Conservation (phyloP, 441 rosid species). For the Adansonia rubrostipa region DNA sequence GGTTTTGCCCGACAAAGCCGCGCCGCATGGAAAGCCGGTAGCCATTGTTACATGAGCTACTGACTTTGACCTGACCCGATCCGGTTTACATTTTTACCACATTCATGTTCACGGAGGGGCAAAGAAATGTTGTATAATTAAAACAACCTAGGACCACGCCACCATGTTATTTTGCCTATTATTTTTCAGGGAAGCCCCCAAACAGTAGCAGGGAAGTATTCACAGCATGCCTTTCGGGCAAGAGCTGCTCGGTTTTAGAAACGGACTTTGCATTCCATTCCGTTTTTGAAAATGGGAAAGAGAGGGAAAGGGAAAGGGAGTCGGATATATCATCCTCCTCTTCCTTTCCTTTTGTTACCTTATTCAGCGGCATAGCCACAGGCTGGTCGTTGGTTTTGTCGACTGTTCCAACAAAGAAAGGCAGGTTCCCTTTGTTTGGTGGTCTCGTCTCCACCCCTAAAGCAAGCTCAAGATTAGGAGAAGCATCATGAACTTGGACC, state of each 20-base stretch:
- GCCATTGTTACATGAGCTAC: too few relatives aligned
- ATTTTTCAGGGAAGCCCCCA: slow-evolving; percentile 58
- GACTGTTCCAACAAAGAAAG: slow-evolving; percentile 54
- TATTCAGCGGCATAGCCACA: slow-evolving; percentile 39
- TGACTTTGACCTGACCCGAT: too few relatives aligned
- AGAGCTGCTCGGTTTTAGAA: slow-evolving; percentile 59
- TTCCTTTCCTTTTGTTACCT: slow-evolving; percentile 39
- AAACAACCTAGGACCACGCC: slow-evolving; percentile 9
- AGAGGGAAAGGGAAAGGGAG: slow-evolving; percentile 89
- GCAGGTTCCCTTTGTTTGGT: slow-evolving; percentile 51
- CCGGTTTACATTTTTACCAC: too few relatives aligned
- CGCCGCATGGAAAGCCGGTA: slow-evolving; percentile 31
- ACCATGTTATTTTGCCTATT: slow-evolving; percentile 1
- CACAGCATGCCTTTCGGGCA: slow-evolving; percentile 62
- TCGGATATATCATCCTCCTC: slow-evolving; percentile 64
- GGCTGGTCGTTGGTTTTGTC: slow-evolving; percentile 44
- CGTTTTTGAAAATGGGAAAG: slow-evolving; percentile 76
- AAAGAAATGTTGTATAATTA: too few relatives aligned
- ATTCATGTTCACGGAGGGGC: too few relatives aligned
- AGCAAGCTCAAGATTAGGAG: slow-evolving; percentile 92
- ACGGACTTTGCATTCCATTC: slow-evolving; percentile 53
- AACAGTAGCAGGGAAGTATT: slow-evolving; percentile 76
- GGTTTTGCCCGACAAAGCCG: slow-evolving; percentile 38
- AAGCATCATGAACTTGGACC: slow-evolving; percentile 39
- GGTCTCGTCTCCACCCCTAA: slow-evolving; percentile 73